Base-by-base conservation (phyloP, 352 stramenopile genomes). In the Globisporangium nagaii region DNA sequence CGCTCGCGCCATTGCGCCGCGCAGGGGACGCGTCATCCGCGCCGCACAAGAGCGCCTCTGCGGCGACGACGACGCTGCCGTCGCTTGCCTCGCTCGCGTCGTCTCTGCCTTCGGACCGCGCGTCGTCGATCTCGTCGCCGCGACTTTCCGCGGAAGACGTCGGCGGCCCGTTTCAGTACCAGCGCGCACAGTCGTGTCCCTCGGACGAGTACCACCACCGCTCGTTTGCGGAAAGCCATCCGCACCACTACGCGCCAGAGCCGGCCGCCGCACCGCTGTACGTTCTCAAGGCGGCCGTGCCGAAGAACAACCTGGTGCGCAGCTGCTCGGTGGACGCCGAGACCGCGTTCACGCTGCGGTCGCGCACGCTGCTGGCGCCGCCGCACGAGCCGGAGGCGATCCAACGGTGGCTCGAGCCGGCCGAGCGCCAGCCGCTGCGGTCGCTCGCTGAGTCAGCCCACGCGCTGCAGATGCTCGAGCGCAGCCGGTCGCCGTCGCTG, bases 131-230 rank as follows among this genome's bases (percentile, higher is more conserved):
- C n/a, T 27, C 36, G 22, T 36, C 37, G 12, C 30, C 39, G 22
- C 36, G n/a, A 20, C 45, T 20, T 37, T 52, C 53, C 5, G 30
- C 37, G 11, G 69, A 76, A 6, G 73, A 85, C 19, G 68, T 87
- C 20, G 75, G 76, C 40, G 69, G 74, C 42, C 79, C 79, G 1
- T 78, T 85, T 46, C 60, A 54, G 32, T 90, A 90, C 68, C 62
- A 86, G 50, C 76, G 79, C 17, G 74, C 79, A 22, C 62, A 75
- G 15, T 90, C 79, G 24, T 90, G 79, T 65, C 79, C 79, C 25
- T 90, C 79, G 22, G 79, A 90, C 54, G 74, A 79, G 52, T 50
- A 35, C 27, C 37, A 35, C 27, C 37, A 30, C 15, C 22, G 19
- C 15, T 42, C 44, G 25, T 53, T 46, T 28, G 42, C 12, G 19